Evolutionary conservation across 805 yeast genomes (phyloP).

Genomic region (Teunomyces lycoperdinae): DNA sequence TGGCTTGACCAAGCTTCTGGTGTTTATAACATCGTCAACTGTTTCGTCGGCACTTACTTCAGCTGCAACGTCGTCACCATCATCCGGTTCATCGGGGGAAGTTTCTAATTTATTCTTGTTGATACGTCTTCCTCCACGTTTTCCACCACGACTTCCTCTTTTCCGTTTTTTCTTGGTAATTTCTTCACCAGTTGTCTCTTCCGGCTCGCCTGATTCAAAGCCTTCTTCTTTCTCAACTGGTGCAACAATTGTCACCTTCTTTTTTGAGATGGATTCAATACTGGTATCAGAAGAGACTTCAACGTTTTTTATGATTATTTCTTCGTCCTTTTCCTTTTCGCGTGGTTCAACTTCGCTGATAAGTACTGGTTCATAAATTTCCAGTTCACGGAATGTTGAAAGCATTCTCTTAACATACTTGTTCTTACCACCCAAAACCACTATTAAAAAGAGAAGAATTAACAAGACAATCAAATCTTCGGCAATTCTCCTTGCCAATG

Average conservation of each 20-base stretch:
- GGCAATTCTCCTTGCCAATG: constrained; percentile 17
- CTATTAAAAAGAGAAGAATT: constrained; percentile 32
- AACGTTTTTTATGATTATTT: background rate
- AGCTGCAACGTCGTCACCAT: constrained; percentile 12
- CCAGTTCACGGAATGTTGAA: constrained; percentile 2
- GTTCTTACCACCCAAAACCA: constrained; percentile 28
- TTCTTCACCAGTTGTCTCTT: background rate
- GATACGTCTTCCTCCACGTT: constrained; percentile 39
- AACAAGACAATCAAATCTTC: constrained; percentile 52
- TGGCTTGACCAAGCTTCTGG: constrained; percentile 29
- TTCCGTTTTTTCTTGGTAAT: constrained; percentile 58
- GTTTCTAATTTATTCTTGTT: constrained; percentile 36
- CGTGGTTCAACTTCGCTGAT: background rate
- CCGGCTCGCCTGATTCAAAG: constrained; percentile 11
- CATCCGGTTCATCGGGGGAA: constrained; percentile 6
- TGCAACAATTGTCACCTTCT: constrained; percentile 21
- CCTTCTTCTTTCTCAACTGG: constrained; percentile 15
- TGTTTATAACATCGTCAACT: constrained; percentile 19
- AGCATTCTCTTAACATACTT: constrained; percentile 6
- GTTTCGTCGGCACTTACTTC: constrained; percentile 7
- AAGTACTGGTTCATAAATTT: background rate
- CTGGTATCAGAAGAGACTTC: background rate
- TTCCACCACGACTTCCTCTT: constrained; percentile 85
- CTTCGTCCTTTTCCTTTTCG: background rate
- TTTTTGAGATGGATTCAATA: constrained; percentile 2